Evolutionary conservation across 306 rosid genomes (phyloP).

Genomic region (Sophora flavescens): DNA sequence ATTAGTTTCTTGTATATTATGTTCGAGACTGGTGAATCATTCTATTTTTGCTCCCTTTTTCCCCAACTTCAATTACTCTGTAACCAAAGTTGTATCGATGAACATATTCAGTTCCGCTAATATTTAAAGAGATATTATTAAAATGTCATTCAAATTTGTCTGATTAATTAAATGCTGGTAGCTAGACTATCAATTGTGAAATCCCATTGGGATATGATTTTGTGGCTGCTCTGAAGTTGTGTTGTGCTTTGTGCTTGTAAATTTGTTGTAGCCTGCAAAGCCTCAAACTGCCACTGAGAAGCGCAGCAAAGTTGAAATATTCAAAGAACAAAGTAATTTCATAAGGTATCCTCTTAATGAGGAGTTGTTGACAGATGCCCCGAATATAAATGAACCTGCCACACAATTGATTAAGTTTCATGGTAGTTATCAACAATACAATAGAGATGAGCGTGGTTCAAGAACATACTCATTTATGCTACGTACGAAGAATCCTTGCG

Average conservation of each 20-base stretch:
- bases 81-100: not conserved
- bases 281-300: slow-evolving; percentile 67
- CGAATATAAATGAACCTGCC: slow-evolving; percentile 89
- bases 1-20: not conserved
- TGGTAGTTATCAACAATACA: slow-evolving; percentile 96
- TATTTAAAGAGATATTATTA: not conserved
- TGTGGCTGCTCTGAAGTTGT: not conserved
- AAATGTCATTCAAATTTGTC: not conserved
- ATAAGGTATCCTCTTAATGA: slow-evolving; percentile 94
- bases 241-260: slow-evolving; percentile 30
- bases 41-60: not conserved
- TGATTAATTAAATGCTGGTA: not conserved
- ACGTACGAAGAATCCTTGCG: slow-evolving; percentile 95
- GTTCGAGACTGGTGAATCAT: not conserved
- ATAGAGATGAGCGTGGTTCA: slow-evolving; percentile 88
- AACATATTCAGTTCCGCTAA: not conserved
- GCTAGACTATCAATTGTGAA: slow-evolving; percentile 5
- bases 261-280: slow-evolving; percentile 66
- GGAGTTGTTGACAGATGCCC: slow-evolving; percentile 87
- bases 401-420: slow-evolving; percentile 94
- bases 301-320: slow-evolving; percentile 95
- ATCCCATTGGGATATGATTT: not conserved
- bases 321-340: slow-evolving; percentile 93
- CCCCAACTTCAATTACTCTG: not conserved
- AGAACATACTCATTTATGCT: slow-evolving; percentile 93